Evolutionary conservation across 2,329 filamentous ascomycete species (phyloP).

Genomic region (Aaosphaeria arxii): DNA sequence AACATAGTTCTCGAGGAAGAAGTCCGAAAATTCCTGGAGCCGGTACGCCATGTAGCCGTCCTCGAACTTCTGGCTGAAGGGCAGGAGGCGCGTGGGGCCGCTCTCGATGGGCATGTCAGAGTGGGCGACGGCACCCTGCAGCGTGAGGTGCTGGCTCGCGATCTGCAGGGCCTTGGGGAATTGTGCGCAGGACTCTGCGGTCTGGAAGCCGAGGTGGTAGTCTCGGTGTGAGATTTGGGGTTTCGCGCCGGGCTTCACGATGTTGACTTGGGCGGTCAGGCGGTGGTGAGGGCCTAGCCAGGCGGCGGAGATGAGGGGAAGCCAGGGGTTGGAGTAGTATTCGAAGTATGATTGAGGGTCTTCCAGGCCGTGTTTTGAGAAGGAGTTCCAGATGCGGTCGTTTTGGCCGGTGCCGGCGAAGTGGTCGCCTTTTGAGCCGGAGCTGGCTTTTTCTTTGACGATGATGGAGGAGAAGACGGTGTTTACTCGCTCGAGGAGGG

Average conservation of each 20-base stretch:
- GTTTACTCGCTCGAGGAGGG: conserved; percentile 28
- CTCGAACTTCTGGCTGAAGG: conserved; percentile 58
- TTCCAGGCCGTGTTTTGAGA: conserved; percentile 57
- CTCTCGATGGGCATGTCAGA: conserved; percentile 57
- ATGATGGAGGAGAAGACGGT: conserved; percentile 32
- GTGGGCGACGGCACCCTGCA: conserved; percentile 64
- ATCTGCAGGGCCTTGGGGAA: conserved; percentile 55
- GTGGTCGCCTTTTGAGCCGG: conserved; percentile 54
- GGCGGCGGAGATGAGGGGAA: conserved; percentile 50
- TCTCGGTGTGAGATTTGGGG: conserved; percentile 60
- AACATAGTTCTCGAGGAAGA: conserved; percentile 54
- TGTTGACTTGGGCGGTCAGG: conserved; percentile 61
- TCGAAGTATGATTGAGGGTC: conserved; percentile 52
- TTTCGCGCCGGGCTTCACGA: conserved; percentile 57
- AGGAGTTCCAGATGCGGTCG: conserved; percentile 64
- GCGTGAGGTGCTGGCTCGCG: conserved; percentile 56
- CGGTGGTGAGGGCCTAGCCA: conserved; percentile 62
- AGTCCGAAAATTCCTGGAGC: conserved; percentile 50
- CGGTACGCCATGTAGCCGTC: conserved; percentile 60
- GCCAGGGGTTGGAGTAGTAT: conserved; percentile 62
- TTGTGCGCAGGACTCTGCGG: conserved; percentile 39
- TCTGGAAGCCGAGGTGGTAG: conserved; percentile 64
- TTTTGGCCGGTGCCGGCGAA: conserved; percentile 58
- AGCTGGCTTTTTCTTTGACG: conserved; percentile 42
- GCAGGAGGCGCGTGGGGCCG: conserved; percentile 60